Percentiles rank a stretch among this genome's conserved stretches.
phyloP scores from a whole-genome alignment of 2,329 filamentous ascomycete species.

The Didymella sp. region DNA sequence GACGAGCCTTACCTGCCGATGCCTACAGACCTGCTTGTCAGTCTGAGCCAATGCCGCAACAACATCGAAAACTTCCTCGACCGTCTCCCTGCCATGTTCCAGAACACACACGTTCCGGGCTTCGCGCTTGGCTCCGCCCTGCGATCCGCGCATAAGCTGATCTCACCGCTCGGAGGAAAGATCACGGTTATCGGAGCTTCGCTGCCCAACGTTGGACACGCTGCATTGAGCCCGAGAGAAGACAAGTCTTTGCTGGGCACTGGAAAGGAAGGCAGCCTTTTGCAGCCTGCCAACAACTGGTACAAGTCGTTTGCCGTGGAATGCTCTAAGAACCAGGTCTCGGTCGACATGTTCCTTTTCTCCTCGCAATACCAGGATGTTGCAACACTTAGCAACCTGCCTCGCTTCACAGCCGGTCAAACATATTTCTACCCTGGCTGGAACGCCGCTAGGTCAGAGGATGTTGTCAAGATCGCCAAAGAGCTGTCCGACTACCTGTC shows the following conservation, averaged over 20 bases:
- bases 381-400: constrained; percentile 92
- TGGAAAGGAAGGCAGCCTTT: constrained; percentile 82
- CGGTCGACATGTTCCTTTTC: constrained; percentile 63
- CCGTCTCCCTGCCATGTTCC: constrained; percentile 95
- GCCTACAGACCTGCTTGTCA: constrained; percentile 88
- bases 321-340: constrained; percentile 98
- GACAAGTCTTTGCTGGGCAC: constrained; percentile 96
- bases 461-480: constrained; percentile 96
- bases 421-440: constrained; percentile 99
- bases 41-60: constrained; percentile 83
- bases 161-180: constrained; percentile 92
- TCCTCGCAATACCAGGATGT: constrained; percentile 78
- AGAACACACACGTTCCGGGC: constrained; percentile 84
- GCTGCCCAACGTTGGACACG: constrained; percentile 86
- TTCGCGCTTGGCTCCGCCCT: constrained; percentile 97
- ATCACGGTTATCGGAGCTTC: constrained; percentile 90
- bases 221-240: constrained; percentile 87
- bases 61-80: constrained; percentile 91
- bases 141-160: constrained; percentile 92
- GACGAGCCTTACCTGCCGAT: constrained; percentile 97
- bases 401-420: constrained; percentile 94
- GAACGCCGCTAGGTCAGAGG: constrained; percentile 92
- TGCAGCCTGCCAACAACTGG: constrained; percentile 94
- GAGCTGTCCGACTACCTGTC: constrained; percentile 98
- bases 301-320: constrained; percentile 99